phyloP scores from a whole-genome alignment of 2,329 filamentous ascomycete species.

The Penicillium thymicola region DNA sequence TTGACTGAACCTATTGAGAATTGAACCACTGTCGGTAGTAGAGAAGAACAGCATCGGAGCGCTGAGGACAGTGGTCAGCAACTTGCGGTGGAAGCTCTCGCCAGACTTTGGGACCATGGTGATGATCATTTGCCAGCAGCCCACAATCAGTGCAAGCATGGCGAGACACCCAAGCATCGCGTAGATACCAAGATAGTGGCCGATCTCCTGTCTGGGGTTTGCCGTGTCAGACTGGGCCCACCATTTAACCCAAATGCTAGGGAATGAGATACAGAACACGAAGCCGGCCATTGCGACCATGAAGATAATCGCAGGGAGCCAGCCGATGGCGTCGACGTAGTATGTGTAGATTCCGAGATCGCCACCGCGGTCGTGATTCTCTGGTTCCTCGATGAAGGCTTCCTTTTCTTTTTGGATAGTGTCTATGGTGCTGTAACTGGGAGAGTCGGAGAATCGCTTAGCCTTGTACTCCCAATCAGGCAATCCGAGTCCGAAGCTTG shows the following conservation, averaged over 20 bases:
- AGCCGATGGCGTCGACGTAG: conserved; percentile 40
- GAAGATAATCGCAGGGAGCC: conserved; percentile 35
- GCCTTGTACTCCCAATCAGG: conserved; percentile 33
- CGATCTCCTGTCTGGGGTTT: conserved; percentile 32
- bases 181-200: conserved; percentile 41
- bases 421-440: conserved; percentile 18
- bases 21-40: conserved; percentile 40
- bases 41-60: conserved; percentile 46
- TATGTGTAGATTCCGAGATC: conserved; percentile 44
- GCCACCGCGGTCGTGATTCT: conserved; percentile 35
- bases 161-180: conserved; percentile 39
- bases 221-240: conserved; percentile 40
- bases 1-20: conserved; percentile 46
- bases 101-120: conserved; percentile 55
- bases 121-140: conserved; percentile 50
- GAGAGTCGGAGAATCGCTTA: conserved; percentile 19
- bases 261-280: conserved; percentile 43
- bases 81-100: conserved; percentile 47
- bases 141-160: conserved; percentile 36
- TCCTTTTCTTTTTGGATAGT: conserved; percentile 21
- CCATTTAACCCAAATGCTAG: conserved; percentile 44
- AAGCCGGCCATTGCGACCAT: conserved; percentile 38
- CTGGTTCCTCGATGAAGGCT: conserved; percentile 22
- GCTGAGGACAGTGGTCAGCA: conserved; percentile 48
- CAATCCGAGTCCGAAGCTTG: conserved; percentile 36